These are phyloP conservation scores for Gossypium thurberi DNA, from an alignment of 345 rosid genomes.

Conservation along the genomic window DNA sequence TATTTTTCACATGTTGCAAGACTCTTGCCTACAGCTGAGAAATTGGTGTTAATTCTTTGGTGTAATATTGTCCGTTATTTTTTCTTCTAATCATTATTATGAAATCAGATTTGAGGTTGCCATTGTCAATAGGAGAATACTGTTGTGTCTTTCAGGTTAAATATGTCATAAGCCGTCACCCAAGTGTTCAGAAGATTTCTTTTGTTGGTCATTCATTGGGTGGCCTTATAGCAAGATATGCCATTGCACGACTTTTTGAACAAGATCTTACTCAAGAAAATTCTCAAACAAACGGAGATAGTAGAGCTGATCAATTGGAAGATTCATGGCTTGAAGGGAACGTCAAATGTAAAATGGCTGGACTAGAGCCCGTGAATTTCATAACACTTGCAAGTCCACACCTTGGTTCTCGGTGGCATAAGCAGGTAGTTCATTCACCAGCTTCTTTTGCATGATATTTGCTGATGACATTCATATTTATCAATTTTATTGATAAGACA, in stretches of 20 bases:
- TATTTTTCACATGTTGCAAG: neutral
- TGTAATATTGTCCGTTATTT: neutral
- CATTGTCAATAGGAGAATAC: neutral
- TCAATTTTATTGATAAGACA: neutral
- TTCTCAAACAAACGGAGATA: constrained; percentile 32
- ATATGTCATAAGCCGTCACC: constrained; percentile 45
- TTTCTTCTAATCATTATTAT: neutral
- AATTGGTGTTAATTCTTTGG: neutral
- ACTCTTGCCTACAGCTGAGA: neutral
- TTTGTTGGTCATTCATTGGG: constrained; percentile 86
- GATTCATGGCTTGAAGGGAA: constrained; percentile 29
- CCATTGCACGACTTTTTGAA: constrained; percentile 67
- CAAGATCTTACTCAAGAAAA: constrained; percentile 23
- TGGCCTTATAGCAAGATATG: constrained; percentile 79
- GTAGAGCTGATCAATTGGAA: constrained; percentile 19
- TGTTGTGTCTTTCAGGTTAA: constrained; percentile 51
- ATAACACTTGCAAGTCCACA: constrained; percentile 85
- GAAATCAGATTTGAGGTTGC: constrained; percentile 3
- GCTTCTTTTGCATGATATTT: neutral
- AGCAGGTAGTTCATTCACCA: constrained; percentile 47
- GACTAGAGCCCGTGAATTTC: constrained; percentile 73
- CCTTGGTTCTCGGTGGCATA: constrained; percentile 85
- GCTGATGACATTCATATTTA: neutral
- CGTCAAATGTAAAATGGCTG: constrained; percentile 50
- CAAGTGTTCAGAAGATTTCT: constrained; percentile 60